These are phyloP conservation scores for Boletus fagicola DNA, from an alignment of 768 basidiomycete species.

Conservation along the genomic window DNA sequence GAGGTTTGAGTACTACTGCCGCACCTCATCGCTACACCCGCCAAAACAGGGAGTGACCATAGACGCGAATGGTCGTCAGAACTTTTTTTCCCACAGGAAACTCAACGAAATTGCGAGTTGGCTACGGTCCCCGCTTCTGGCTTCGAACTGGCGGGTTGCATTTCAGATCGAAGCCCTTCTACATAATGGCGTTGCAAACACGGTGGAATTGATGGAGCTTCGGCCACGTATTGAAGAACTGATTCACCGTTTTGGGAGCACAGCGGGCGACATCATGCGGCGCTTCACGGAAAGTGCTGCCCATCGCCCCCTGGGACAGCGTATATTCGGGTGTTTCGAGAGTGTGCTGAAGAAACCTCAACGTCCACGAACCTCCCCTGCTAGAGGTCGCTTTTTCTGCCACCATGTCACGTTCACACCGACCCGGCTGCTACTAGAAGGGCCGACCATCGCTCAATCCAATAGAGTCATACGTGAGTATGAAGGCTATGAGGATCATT, in stretches of 20 bases:
- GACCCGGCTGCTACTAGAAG: conserved; percentile 70
- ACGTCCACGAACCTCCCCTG: conserved; percentile 22
- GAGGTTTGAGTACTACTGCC: conserved; percentile 55
- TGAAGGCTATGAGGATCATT: conserved; percentile 56
- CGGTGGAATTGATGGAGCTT: conserved; percentile 52
- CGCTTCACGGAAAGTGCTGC: conserved; percentile 51
- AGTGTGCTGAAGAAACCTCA: conserved; percentile 26
- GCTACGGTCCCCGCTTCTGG: conserved; percentile 42
- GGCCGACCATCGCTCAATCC: conserved; percentile 71
- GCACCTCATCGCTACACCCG: conserved; percentile 44
- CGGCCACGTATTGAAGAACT: conserved; percentile 44
- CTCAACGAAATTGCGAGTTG: conserved; percentile 46
- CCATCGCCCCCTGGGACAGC: conserved; percentile 42
- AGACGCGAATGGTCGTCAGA: conserved; percentile 43
- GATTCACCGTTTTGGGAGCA: conserved; percentile 32
- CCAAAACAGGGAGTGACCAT: conserved; percentile 39
- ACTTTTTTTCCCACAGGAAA: conserved; percentile 50
- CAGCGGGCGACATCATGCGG: conserved; percentile 51
- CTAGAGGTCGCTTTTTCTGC: conserved; percentile 54
- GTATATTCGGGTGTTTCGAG: conserved; percentile 46
- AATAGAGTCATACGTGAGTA: conserved; percentile 79
- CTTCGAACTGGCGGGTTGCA: conserved; percentile 54
- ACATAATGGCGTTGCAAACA: conserved; percentile 59
- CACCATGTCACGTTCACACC: conserved; percentile 78
- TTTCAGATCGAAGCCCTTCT: conserved; percentile 77